Base-by-base conservation (phyloP, 1,284 basidiomycete genomes). In the Pisolithus thermaeus region DNA sequence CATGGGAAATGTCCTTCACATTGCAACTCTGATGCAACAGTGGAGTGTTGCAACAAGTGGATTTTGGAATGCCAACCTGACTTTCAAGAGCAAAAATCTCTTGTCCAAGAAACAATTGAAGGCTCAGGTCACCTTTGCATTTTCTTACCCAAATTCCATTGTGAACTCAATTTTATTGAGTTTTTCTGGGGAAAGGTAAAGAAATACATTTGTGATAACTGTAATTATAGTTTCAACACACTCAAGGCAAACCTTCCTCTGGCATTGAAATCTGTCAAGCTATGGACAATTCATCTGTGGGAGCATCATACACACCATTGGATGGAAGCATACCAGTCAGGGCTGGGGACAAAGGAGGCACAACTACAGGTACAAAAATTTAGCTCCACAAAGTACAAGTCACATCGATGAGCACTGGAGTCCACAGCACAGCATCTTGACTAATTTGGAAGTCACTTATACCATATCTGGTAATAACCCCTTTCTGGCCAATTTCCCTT, bases 141-240 rank as follows among this genome's bases (percentile, higher is more conserved):
- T 60, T 57, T 59, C 47, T 57, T 68, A 6, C 67, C 63, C 5
- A 71, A 69, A 49, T 72, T 63, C 52, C 68, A 71, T 50, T 70
- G 67, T 56, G 62, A 70, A 49, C 58, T 70, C 7, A 70, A 70
- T 51, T 66, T 61, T 23, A 71, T 70, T 49, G 60, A 67, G 47
- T 64, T 61, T 45, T 69, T 66, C 51, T 70, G 67, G 67, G 68
- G 66, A 7, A 56, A 58, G 5, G 60, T 66, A 22, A 68, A 70
- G 52, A 49, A 53, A 32, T 66, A 59, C 47, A 56, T 65, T 48
- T 45, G 54, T 1, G 55, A 66, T 0, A 35, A 65, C 25, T 66
- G 65, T 55, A 59, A 66, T 57, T 61, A 56, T 30, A 64, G 64
- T 9, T 67, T 63, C 35, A 20, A 54, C 3, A 60, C 55, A 12